Percentiles rank a stretch among this genome's conserved stretches.
Conservation (phyloP, 2,329 filamentous ascomycete species). For the Nemania sp. region DNA sequence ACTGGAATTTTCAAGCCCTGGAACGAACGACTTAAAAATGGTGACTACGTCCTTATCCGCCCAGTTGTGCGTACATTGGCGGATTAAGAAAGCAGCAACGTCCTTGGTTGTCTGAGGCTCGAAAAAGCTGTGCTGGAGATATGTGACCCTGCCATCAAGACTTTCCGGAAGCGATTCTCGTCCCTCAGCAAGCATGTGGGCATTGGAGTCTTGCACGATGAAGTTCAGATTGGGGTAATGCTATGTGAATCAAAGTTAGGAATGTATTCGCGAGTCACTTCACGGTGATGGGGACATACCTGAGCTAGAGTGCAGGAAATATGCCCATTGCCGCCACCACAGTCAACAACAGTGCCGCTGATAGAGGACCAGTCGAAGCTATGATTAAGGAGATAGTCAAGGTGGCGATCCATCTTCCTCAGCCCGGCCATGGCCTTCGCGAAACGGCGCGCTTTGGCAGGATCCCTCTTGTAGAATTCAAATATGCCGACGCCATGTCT, state of each 20-base stretch:
- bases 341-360: slow-evolving; percentile 25
- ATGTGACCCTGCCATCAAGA: slow-evolving; percentile 26
- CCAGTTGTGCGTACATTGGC: slow-evolving; percentile 33
- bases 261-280: background rate
- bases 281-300: no score
- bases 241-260: background rate
- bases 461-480: slow-evolving; percentile 11
- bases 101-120: slow-evolving; percentile 29
- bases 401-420: slow-evolving; percentile 15
- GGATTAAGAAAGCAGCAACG: slow-evolving; percentile 31
- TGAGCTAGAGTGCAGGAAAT: slow-evolving; percentile 11
- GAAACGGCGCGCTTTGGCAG: slow-evolving; percentile 15
- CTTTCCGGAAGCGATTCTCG: slow-evolving; percentile 16
- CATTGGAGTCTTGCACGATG: slow-evolving; percentile 32
- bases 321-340: slow-evolving; percentile 29
- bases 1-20: slow-evolving; percentile 9
- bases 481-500: slow-evolving; percentile 28
- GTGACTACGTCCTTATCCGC: slow-evolving; percentile 12
- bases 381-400: slow-evolving; percentile 6
- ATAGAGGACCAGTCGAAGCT: slow-evolving; percentile 15
- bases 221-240: slow-evolving; percentile 22
- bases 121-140: slow-evolving; percentile 35
- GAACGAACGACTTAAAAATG: slow-evolving; percentile 13
- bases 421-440: slow-evolving; percentile 26
- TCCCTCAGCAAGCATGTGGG: slow-evolving; percentile 30